Evolutionary conservation across 2,329 filamentous ascomycete species (phyloP), one percentile per base, ranked within the genome.

Genomic region (Ophiostoma himal-ulmi): DNA sequence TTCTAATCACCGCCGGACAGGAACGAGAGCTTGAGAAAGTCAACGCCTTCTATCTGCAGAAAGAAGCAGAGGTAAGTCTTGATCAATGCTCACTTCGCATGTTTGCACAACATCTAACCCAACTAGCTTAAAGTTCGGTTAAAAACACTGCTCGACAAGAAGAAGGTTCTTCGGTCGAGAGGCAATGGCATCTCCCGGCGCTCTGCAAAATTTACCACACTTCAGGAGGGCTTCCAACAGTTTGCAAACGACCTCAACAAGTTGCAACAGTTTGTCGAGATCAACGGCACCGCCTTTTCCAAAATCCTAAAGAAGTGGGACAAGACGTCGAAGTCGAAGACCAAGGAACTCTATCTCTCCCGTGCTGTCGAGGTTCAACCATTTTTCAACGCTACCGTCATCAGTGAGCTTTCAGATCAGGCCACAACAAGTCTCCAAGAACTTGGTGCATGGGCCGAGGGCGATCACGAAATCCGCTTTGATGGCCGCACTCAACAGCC

Each of bases 241-340:
- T 99, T 99, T 79, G 94, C 94, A 77, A 94, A 92, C 77, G 95
- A 99, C 78, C 82, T 99, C 65, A 97, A 97, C 82, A 99, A 99
- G 81, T 86, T 99, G 20, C 93, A 97, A 83, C 95, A 98, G 83
- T 99, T 98, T 80, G 93, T 99, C 74, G 94, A 98, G 79, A 92
- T 98, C 78, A 99, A 99, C 78, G 94, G 95, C 77, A 97, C 93
- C 1, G 95, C 94, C 20, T 97, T 98, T 79, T 97, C 94, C 37
- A 99, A 99, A 80, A 99, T 99, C 72, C 83, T 99, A 74, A 99
- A 99, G 82, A 99, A 99, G 87, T 99, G 95, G 95, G 95, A 99
- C 82, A 99, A 99, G 86, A 97, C 94, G 1, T 97, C 94, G 75
- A 99, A 98, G 85, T 98, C 94, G 68, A 94, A 94, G 79, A 97